phyloP scores from a whole-genome alignment of 148 eudicot genomes.

The Rhododendron ferrugineum region DNA sequence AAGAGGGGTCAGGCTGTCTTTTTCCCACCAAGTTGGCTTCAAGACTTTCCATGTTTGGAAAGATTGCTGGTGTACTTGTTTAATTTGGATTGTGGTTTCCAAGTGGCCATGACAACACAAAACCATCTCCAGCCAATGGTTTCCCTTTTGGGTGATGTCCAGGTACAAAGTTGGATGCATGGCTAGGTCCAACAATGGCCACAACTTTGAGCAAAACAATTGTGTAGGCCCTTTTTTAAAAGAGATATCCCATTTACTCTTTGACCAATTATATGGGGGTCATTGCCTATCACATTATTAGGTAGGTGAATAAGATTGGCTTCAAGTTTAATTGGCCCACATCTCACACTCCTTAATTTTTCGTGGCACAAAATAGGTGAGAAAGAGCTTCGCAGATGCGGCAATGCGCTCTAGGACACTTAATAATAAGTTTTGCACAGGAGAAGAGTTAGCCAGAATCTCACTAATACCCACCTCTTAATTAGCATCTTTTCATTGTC shows the following conservation, averaged over 20 bases:
- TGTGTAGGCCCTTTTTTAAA: neutral
- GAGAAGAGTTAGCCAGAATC: too few relatives aligned
- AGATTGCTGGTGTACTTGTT: neutral
- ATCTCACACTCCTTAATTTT: neutral
- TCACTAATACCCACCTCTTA: too few relatives aligned
- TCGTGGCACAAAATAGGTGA: too few relatives aligned
- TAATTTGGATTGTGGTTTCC: neutral
- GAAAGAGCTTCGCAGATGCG: too few relatives aligned
- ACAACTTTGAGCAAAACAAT: neutral
- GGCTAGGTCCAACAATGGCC: neutral
- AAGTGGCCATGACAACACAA: constrained; percentile 4
- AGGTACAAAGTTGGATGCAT: neutral
- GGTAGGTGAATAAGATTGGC: neutral
- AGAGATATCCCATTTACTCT: neutral
- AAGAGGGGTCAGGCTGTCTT: neutral
- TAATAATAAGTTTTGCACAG: too few relatives aligned
- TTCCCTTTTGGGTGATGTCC: neutral
- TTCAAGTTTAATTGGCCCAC: neutral
- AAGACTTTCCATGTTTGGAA: constrained; percentile 6
- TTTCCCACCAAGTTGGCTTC: neutral
- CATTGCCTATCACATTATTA: neutral
- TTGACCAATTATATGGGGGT: neutral
- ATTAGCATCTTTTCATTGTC: too few relatives aligned
- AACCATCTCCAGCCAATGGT: constrained; percentile 2
- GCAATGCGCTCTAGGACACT: too few relatives aligned